These are phyloP conservation scores for Fusarium sp. DNA, from an alignment of 2,329 filamentous ascomycete species.

Conservation along the genomic window DNA sequence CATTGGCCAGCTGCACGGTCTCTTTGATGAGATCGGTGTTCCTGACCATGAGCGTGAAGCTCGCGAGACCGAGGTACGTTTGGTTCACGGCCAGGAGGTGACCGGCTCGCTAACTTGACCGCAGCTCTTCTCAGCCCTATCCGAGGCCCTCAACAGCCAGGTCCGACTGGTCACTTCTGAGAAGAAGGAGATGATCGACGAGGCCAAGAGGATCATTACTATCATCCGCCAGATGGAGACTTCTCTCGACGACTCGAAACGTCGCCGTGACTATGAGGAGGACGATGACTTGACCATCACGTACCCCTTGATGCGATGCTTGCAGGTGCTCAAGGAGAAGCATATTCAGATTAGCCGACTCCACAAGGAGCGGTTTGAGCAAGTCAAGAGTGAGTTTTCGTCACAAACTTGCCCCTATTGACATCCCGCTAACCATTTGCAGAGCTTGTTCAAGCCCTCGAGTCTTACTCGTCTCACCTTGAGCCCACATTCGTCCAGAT, in stretches of 20 bases:
- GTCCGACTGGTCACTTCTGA: constrained; percentile 86
- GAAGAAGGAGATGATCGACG: constrained; percentile 90
- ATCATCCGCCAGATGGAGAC: constrained; percentile 93
- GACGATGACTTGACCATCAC: constrained; percentile 80
- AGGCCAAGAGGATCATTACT: constrained; percentile 86
- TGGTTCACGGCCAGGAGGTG: background rate
- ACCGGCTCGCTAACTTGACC: constrained; percentile 14
- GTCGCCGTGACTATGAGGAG: constrained; percentile 73
- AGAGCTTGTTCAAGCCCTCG: constrained; percentile 93
- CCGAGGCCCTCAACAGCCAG: constrained; percentile 91
- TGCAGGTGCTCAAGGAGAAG: constrained; percentile 87
- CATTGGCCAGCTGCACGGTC: constrained; percentile 89
- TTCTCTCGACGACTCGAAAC: constrained; percentile 82
- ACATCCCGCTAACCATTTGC: constrained; percentile 23
- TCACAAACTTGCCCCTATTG: background rate
- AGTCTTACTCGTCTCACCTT: constrained; percentile 96
- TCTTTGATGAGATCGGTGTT: constrained; percentile 99
- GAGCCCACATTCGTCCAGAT: constrained; percentile 90
- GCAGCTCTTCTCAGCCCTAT: constrained; percentile 91
- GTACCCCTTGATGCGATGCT: constrained; percentile 83
- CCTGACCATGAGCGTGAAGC: constrained; percentile 90
- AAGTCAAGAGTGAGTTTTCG: constrained; percentile 82
- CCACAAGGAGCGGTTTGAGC: constrained; percentile 92
- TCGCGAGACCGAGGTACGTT: constrained; percentile 85
- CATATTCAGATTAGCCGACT: constrained; percentile 82